Evolutionary conservation across 192 early-diverging fungal genomes (phyloP).

Genomic region (Piromyces sp.): DNA sequence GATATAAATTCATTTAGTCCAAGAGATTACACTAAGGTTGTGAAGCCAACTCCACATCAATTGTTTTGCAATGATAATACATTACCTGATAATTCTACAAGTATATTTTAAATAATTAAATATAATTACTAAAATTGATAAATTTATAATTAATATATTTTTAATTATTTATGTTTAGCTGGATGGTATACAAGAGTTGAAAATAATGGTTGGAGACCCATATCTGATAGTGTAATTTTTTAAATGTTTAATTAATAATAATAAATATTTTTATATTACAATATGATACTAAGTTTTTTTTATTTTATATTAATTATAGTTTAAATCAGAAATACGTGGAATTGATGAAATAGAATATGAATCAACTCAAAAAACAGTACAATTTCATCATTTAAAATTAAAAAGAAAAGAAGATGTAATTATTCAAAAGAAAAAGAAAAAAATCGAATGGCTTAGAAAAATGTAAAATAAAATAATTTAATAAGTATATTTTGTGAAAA

Average conservation of each 20-base stretch:
- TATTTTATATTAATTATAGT: neutral
- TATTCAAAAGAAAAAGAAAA: conserved; percentile 12
- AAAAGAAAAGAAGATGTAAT: conserved; percentile 21
- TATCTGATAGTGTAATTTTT: conserved; percentile 19
- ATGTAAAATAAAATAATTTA: too few relatives aligned
- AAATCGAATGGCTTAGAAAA: conserved; percentile 31
- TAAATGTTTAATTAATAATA: too few relatives aligned
- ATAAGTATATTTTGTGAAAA: too few relatives aligned
- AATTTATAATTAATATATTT: too few relatives aligned
- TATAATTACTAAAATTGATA: too few relatives aligned
- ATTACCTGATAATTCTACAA: neutral
- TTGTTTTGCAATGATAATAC: conserved; percentile 19
- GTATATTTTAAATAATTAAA: too few relatives aligned
- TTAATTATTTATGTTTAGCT: too few relatives aligned
- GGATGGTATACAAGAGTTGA: conserved; percentile 37
- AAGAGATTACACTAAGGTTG: conserved; percentile 30
- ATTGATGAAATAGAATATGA: neutral
- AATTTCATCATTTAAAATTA: conserved; percentile 24
- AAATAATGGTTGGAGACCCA: conserved; percentile 42
- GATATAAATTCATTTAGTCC: conserved; percentile 44
- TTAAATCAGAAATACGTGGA: neutral
- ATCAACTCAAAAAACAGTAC: conserved; percentile 8
- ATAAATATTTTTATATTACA: too few relatives aligned
- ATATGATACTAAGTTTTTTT: too few relatives aligned
- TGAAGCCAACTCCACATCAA: conserved; percentile 15